A percentile compares a stretch with the other conserved stretches of the same genome.
These are phyloP conservation scores for Paecilomyces sp. DNA, from an alignment of 2,329 filamentous ascomycete genomes.

Conservation along the genomic window DNA sequence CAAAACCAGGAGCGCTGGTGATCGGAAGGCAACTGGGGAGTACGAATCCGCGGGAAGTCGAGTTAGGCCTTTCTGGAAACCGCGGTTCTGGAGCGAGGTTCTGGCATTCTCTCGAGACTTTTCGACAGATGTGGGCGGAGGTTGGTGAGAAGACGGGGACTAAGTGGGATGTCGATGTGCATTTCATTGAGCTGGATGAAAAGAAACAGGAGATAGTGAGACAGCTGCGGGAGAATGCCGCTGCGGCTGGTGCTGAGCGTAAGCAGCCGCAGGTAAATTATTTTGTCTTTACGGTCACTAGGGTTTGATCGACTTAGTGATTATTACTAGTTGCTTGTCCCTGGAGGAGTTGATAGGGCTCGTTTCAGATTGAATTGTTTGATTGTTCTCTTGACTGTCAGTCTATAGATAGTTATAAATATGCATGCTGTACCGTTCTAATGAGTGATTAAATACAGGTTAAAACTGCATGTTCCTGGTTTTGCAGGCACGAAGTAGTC, in stretches of 20 bases:
- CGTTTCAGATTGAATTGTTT: background rate
- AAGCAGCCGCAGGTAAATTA: background rate
- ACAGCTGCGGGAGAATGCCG: background rate
- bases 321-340: background rate
- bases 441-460: too few relatives aligned
- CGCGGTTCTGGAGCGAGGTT: constrained; percentile 1
- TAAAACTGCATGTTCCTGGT: too few relatives aligned
- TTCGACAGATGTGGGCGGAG: constrained; percentile 14
- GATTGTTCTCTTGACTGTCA: background rate
- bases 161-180: constrained; percentile 9
- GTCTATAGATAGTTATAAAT: too few relatives aligned
- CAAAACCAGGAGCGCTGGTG: constrained; percentile 9
- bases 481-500: too few relatives aligned
- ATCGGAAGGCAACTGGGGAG: constrained; percentile 16
- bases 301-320: background rate
- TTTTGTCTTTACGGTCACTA: background rate
- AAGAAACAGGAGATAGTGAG: background rate
- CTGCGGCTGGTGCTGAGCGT: background rate
- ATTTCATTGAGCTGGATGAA: background rate
- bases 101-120: constrained; percentile 7
- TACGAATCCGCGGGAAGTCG: constrained; percentile 9
- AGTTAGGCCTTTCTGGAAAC: constrained; percentile 5
- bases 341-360: background rate
- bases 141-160: constrained; percentile 12
- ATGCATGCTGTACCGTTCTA: too few relatives aligned